Evolutionary conservation across 2,329 filamentous ascomycete genomes (phyloP).

Genomic region (Dendryphion nanum): DNA sequence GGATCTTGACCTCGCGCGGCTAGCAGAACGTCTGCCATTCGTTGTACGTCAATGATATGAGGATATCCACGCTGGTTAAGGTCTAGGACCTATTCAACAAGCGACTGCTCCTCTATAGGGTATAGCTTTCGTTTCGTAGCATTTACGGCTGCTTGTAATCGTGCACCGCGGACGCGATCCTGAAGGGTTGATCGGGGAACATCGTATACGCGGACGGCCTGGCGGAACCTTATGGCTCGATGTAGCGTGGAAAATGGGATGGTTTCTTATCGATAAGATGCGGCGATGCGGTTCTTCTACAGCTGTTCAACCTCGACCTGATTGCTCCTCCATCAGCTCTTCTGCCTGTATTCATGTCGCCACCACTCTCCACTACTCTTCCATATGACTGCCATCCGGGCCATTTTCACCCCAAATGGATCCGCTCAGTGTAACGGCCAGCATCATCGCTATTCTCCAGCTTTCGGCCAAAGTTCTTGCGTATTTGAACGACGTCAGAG

Average conservation of each 20-base stretch:
- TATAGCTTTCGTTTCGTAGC: slow-evolving; percentile 1
- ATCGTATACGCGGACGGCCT: slow-evolving; percentile 2
- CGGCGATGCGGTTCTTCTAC: not conserved
- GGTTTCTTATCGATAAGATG: too few species aligned
- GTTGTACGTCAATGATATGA: slow-evolving; percentile 3
- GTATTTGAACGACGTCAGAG: slow-evolving; percentile 20
- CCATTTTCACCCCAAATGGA: slow-evolving; percentile 6
- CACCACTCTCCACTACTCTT: not conserved
- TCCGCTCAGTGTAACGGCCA: slow-evolving; percentile 18
- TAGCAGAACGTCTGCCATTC: slow-evolving; percentile 7
- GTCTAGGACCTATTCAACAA: slow-evolving; percentile 1
- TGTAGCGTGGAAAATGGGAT: too few species aligned
- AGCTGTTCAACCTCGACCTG: not conserved
- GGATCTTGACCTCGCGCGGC: slow-evolving; percentile 6
- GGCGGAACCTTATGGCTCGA: too few species aligned
- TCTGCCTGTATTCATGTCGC: not conserved
- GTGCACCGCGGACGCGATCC: not conserved
- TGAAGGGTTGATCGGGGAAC: slow-evolving; percentile 2
- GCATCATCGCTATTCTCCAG: slow-evolving; percentile 19
- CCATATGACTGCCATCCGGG: not conserved
- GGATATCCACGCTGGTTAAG: slow-evolving; percentile 2
- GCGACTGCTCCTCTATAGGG: not conserved
- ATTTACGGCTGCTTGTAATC: not conserved
- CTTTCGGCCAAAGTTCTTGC: slow-evolving; percentile 12
- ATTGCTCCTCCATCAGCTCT: not conserved